phyloP scores from a whole-genome alignment of 345 rosid genomes.

The Syzygium oleosum region DNA sequence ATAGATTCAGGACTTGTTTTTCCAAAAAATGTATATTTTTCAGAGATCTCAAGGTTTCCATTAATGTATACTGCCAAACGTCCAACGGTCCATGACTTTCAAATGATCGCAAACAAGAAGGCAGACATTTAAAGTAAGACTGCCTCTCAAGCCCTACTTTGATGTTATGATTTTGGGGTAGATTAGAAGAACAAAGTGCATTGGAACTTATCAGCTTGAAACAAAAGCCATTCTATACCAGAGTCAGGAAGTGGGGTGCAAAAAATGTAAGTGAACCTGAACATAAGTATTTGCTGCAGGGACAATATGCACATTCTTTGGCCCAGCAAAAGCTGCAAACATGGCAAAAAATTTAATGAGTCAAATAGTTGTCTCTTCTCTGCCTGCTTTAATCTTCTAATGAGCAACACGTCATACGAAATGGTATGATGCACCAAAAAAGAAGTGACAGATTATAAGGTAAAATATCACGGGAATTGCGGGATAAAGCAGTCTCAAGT shows the following conservation, averaged over 20 bases:
- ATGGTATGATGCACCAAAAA: neutral
- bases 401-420: neutral
- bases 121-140: neutral
- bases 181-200: neutral
- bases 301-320: constrained; percentile 56
- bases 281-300: constrained; percentile 81
- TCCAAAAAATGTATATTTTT: neutral
- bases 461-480: neutral
- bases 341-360: neutral
- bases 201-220: neutral
- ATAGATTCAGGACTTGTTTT: neutral
- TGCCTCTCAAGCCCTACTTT: neutral
- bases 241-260: neutral
- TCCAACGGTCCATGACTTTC: neutral
- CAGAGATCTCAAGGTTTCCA: neutral
- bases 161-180: neutral
- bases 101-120: neutral
- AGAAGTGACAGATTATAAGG: neutral
- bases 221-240: neutral
- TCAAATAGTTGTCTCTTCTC: neutral
- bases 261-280: constrained; percentile 45
- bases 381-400: neutral
- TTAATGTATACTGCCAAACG: neutral
- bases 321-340: constrained; percentile 68
- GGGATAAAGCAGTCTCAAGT: constrained; percentile 6